phyloP scores from a whole-genome alignment of 805 yeast species.

The Starmerella sp. region DNA sequence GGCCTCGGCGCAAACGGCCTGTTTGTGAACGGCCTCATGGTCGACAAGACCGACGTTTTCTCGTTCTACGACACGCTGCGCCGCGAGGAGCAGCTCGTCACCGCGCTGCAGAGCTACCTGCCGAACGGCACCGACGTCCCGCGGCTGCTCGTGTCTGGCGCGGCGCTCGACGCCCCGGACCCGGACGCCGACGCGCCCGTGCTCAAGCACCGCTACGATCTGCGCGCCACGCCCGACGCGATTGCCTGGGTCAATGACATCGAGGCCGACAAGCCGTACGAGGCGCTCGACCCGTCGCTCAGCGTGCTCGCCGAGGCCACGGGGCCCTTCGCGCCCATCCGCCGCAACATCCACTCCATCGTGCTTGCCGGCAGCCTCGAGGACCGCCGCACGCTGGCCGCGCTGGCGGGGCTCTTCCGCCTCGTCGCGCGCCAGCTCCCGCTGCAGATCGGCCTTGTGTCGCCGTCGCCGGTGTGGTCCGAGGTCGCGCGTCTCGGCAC shows the following conservation, averaged over 20 bases:
- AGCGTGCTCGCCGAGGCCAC: slow-evolving; percentile 35
- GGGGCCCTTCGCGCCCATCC: slow-evolving; percentile 57
- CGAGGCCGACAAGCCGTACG: slow-evolving; percentile 45
- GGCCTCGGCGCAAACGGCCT: slow-evolving; percentile 30
- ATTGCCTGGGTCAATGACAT: slow-evolving; percentile 71
- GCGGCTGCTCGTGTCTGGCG: slow-evolving; percentile 14
- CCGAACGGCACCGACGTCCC: slow-evolving; percentile 30
- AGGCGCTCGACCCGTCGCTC: slow-evolving; percentile 36
- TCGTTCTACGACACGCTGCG: slow-evolving; percentile 31
- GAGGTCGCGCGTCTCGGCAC: slow-evolving; percentile 18
- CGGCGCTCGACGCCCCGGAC: slow-evolving; percentile 14
- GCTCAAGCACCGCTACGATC: slow-evolving; percentile 27
- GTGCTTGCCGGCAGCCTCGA: slow-evolving; percentile 58
- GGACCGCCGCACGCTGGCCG: slow-evolving; percentile 40
- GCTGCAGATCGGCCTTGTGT: slow-evolving; percentile 75
- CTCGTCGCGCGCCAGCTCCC: slow-evolving; percentile 45
- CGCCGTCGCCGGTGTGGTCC: slow-evolving; percentile 33
- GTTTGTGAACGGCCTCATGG: slow-evolving; percentile 53
- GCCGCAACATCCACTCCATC: slow-evolving; percentile 64
- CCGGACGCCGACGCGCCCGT: neutral
- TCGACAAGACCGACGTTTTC: slow-evolving; percentile 31
- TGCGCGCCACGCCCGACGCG: slow-evolving; percentile 24
- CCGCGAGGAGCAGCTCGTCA: slow-evolving; percentile 29
- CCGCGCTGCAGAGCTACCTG: slow-evolving; percentile 27
- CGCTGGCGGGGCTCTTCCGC: slow-evolving; percentile 31